Percentiles rank a stretch among this genome's conserved stretches.
Conservation (phyloP, 805 yeast genomes). For the Yarrowia sp. region DNA sequence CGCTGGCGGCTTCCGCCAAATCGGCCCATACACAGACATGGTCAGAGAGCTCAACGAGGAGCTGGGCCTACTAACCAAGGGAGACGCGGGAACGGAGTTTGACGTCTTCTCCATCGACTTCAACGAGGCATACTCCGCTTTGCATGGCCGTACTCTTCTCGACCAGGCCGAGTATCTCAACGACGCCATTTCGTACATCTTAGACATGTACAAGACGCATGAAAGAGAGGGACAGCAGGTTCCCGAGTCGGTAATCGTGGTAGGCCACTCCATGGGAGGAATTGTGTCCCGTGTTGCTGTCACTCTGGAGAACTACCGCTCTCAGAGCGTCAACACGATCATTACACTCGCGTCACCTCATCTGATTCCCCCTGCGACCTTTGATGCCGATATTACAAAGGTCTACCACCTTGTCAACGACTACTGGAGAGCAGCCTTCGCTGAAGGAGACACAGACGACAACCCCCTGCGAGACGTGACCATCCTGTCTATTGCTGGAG, state of each 20-base stretch:
- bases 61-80: conserved; percentile 33
- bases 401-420: conserved; percentile 71
- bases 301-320: conserved; percentile 70
- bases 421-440: conserved; percentile 72
- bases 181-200: conserved; percentile 77
- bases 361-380: conserved; percentile 85
- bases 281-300: conserved; percentile 84
- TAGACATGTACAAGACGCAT: conserved; percentile 57
- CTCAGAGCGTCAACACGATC: conserved; percentile 75
- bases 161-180: conserved; percentile 93
- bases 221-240: conserved; percentile 26
- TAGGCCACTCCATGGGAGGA: conserved; percentile 98
- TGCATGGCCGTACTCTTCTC: conserved; percentile 87
- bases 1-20: conserved; percentile 88
- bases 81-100: conserved; percentile 41
- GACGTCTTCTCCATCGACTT: conserved; percentile 93
- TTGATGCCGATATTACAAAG: conserved; percentile 80
- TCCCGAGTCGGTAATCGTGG: conserved; percentile 69
- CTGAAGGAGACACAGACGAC: conserved; percentile 42
- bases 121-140: conserved; percentile 93
- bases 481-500: conserved; percentile 86
- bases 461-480: conserved; percentile 57
- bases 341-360: conserved; percentile 90
- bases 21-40: conserved; percentile 28
- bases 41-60: conserved; percentile 25